Evolutionary conservation across 1,284 basidiomycete species (phyloP).

Genomic region (Afroboletus lepidellus): DNA sequence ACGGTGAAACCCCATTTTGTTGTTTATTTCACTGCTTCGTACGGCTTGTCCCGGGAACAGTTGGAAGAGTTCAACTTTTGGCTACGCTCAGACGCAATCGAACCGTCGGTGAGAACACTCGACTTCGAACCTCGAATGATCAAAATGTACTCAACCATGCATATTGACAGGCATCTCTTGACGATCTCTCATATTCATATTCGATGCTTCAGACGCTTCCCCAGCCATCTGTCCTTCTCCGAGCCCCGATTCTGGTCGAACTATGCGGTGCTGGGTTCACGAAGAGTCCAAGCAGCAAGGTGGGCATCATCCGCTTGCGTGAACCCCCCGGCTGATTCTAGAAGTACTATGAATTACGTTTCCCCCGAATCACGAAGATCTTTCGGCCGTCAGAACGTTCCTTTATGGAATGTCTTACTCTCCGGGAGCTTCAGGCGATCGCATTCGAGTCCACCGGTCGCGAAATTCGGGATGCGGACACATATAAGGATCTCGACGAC

Average conservation of each 20-base stretch:
- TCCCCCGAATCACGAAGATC: slow-evolving; percentile 73
- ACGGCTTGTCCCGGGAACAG: slow-evolving; percentile 63
- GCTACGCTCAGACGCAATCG: slow-evolving; percentile 49
- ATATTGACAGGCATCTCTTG: slow-evolving; percentile 16
- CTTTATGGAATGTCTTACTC: slow-evolving; percentile 55
- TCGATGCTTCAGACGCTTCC: slow-evolving; percentile 46
- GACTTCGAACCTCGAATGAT: not conserved
- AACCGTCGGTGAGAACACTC: slow-evolving; percentile 18
- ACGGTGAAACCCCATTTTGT: slow-evolving; percentile 57
- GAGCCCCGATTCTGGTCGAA: slow-evolving; percentile 66
- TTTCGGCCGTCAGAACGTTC: slow-evolving; percentile 57
- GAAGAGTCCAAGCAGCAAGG: slow-evolving; percentile 55
- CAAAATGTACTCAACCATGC: slow-evolving; percentile 11
- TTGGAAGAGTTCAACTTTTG: slow-evolving; percentile 71
- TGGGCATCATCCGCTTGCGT: slow-evolving; percentile 31
- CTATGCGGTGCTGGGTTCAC: slow-evolving; percentile 82
- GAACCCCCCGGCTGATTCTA: slow-evolving; percentile 1
- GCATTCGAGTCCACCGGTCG: slow-evolving; percentile 52
- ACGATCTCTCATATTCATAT: slow-evolving; percentile 52
- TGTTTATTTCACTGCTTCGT: slow-evolving; percentile 71
- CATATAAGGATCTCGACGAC: slow-evolving; percentile 39
- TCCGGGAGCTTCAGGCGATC: slow-evolving; percentile 49
- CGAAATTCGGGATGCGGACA: slow-evolving; percentile 36
- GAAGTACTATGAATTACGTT: slow-evolving; percentile 80
- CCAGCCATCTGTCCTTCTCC: slow-evolving; percentile 58